These are phyloP conservation scores for Lodderomyces pseudojiufengensis DNA, from an alignment of 1,139 yeast genomes.

Conservation along the genomic window DNA sequence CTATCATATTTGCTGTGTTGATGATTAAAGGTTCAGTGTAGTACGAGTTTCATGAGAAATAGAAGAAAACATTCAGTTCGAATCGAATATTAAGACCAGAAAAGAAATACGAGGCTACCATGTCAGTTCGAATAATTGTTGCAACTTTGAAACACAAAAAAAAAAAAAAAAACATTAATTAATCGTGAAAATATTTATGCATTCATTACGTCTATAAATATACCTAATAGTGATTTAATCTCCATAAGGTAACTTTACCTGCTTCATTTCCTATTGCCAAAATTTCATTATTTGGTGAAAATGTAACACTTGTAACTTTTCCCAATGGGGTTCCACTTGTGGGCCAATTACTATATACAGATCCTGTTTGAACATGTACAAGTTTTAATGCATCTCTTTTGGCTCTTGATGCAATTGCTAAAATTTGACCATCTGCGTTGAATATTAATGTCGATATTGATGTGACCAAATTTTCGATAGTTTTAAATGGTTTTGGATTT, in stretches of 20 bases:
- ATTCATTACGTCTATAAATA: no score
- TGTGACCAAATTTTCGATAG: conserved; percentile 77
- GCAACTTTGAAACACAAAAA: no score
- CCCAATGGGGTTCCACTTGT: conserved; percentile 96
- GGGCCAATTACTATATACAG: conserved; percentile 94
- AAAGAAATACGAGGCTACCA: no score
- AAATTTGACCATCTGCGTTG: conserved; percentile 83
- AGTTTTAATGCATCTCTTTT: conserved; percentile 82
- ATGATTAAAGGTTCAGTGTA: no score
- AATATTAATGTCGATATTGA: conserved; percentile 72
- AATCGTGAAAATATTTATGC: no score
- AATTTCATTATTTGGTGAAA: conserved; percentile 81
- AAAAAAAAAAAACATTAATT: no score
- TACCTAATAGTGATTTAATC: conserved; percentile 66
- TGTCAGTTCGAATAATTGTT: no score
- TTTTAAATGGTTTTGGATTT: conserved; percentile 46
- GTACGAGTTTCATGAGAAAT: no score
- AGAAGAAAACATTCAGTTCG: no score
- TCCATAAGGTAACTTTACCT: conserved; percentile 89
- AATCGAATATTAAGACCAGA: no score
- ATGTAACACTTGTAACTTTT: conserved; percentile 76
- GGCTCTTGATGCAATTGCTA: conserved; percentile 82
- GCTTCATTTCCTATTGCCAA: conserved; percentile 86
- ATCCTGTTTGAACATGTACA: conserved; percentile 84
- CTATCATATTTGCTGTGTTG: conserved; percentile 8